phyloP scores from a whole-genome alignment of 2,329 filamentous ascomycete species.

The Camptophora hylomeconis region DNA sequence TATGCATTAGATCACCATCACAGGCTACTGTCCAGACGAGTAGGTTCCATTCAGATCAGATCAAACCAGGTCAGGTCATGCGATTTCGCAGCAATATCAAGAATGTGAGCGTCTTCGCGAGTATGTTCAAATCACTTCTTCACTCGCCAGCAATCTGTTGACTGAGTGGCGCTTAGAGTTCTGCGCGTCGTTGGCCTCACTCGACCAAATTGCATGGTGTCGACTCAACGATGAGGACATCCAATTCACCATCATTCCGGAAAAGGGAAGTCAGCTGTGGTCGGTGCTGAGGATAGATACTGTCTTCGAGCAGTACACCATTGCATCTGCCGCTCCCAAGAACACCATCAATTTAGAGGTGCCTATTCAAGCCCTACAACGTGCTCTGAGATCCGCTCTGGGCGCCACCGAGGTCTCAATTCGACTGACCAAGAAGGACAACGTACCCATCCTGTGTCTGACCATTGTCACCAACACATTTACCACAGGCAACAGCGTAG shows the following conservation, averaged over 20 bases:
- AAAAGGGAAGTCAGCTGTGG: constrained; percentile 94
- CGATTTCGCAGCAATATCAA: constrained; percentile 41
- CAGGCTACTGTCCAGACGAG: background rate
- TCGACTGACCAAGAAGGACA: constrained; percentile 85
- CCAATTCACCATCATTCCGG: constrained; percentile 90
- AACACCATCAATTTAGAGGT: constrained; percentile 97
- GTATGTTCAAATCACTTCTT: constrained; percentile 23
- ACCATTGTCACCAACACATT: constrained; percentile 71
- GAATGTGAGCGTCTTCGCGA: constrained; percentile 40
- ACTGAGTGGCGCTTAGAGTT: constrained; percentile 34
- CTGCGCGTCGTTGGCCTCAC: constrained; percentile 47
- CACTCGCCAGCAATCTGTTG: background rate
- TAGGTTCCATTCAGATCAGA: background rate
- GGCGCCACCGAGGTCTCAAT: constrained; percentile 71
- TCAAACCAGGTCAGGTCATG: constrained; percentile 31
- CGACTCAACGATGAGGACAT: constrained; percentile 76
- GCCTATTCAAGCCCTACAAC: constrained; percentile 72
- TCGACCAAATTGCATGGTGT: constrained; percentile 80
- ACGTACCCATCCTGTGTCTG: constrained; percentile 72
- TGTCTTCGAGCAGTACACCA: constrained; percentile 80
- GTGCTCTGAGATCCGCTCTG: constrained; percentile 79
- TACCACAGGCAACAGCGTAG: constrained; percentile 36
- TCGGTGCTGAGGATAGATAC: constrained; percentile 59
- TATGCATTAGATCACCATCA: too few species aligned
- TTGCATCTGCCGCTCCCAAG: constrained; percentile 67